A percentile compares a stretch with the other conserved stretches of the same genome.
Conservation (phyloP, 2,329 filamentous ascomycete species). For the Colletotrichum coccodes region DNA sequence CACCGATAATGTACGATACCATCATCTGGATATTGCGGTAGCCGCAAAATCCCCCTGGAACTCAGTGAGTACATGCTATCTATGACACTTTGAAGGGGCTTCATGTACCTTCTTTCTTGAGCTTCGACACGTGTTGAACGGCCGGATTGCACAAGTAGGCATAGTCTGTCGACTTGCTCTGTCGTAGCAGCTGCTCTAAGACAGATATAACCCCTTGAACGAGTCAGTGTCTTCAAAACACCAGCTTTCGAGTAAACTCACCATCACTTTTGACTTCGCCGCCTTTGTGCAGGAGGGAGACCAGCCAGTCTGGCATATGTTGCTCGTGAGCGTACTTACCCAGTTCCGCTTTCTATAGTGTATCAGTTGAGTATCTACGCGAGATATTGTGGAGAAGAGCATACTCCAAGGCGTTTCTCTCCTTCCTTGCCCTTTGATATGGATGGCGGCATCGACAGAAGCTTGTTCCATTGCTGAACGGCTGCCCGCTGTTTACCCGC, state of each 20-base stretch:
- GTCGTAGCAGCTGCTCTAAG: conserved; percentile 70
- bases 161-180: conserved; percentile 71
- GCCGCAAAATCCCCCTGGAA: conserved; percentile 85
- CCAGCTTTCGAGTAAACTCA: conserved; percentile 37
- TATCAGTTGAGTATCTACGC: background rate
- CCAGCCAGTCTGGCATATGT: conserved; percentile 78
- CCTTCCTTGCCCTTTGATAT: background rate
- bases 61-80: background rate
- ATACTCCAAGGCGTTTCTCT: conserved; percentile 26
- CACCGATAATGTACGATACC: conserved; percentile 78
- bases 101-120: conserved; percentile 74
- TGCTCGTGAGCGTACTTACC: conserved; percentile 79
- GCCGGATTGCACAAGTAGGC: conserved; percentile 84
- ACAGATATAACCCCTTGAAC: conserved; percentile 67
- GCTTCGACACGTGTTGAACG: conserved; percentile 83
- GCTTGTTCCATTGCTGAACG: conserved; percentile 43
- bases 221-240: conserved; percentile 53
- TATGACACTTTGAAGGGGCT: background rate
- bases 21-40: conserved; percentile 97
- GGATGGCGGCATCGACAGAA: conserved; percentile 30
- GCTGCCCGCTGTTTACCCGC: conserved; percentile 33
- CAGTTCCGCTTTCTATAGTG: conserved; percentile 66
- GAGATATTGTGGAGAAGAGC: background rate
- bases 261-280: conserved; percentile 66
- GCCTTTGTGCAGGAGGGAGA: conserved; percentile 68